Conservation (phyloP, 129 eudicot species). For the Lactuca saligna region DNA sequence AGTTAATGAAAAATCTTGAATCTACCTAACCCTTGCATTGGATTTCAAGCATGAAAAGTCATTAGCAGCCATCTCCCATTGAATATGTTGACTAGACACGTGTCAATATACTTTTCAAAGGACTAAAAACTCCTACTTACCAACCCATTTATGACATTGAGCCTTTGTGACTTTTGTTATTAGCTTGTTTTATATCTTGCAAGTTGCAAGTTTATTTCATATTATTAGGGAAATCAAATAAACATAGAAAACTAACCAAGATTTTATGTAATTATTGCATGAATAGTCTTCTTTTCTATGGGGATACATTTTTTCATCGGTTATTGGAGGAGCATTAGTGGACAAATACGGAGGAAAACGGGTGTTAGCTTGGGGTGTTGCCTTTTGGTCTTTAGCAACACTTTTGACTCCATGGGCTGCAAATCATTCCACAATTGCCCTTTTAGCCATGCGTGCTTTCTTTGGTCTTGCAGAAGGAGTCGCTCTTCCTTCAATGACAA, state of each 20-base stretch:
- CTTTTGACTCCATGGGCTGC: constrained; percentile 98
- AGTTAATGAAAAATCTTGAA: neutral
- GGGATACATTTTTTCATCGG: constrained; percentile 96
- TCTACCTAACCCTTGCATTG: neutral
- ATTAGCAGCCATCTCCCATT: constrained; percentile 23
- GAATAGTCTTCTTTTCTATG: constrained; percentile 90
- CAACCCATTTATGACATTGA: constrained; percentile 2
- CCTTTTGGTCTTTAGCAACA: constrained; percentile 89
- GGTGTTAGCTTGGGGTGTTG: constrained; percentile 90
- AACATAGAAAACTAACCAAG: constrained; percentile 6
- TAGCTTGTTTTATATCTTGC: neutral
- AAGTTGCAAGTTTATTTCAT: constrained; percentile 25
- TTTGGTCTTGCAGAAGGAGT: constrained; percentile 98
- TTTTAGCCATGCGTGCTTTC: constrained; percentile 80
- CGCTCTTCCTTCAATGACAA: constrained; percentile 92
- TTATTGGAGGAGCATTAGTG: constrained; percentile 90
- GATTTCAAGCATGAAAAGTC: constrained; percentile 20
- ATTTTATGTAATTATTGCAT: constrained; percentile 12
- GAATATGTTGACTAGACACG: constrained; percentile 11
- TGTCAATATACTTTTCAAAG: constrained; percentile 20
- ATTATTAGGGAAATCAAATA: neutral
- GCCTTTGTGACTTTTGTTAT: neutral
- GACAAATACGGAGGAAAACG: constrained; percentile 91
- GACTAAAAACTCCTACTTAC: constrained; percentile 24
- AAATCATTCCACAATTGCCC: constrained; percentile 70